Conservation (phyloP, 306 rosid genomes). For the Amphicarpaea edgeworthii region DNA sequence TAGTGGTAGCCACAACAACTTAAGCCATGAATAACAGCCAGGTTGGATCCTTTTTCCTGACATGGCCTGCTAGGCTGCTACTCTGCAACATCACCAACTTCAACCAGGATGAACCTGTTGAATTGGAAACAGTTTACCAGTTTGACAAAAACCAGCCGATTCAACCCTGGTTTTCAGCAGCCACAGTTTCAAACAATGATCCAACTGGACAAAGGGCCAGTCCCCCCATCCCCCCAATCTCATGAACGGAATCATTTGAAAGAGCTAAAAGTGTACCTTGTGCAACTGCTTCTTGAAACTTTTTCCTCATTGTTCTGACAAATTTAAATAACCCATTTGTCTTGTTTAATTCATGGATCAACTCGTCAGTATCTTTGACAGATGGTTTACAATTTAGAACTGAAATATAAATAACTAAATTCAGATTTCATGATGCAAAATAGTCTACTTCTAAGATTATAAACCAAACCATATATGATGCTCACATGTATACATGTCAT, state of each 20-base stretch:
- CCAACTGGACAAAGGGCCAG: not conserved
- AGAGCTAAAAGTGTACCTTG: conserved; percentile 57
- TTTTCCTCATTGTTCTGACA: conserved; percentile 74
- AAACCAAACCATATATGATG: conserved; percentile 34
- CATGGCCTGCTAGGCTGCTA: not conserved
- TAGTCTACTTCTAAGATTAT: conserved; percentile 6
- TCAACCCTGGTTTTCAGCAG: not conserved
- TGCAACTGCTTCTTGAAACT: conserved; percentile 64
- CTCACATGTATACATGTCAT: conserved; percentile 72
- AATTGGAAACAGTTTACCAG: conserved; percentile 17
- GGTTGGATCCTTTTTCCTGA: not conserved
- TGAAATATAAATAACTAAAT: conserved; percentile 28
- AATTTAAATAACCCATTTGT: conserved; percentile 79
- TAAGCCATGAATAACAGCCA: conserved; percentile 10
- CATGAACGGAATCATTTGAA: conserved; percentile 27
- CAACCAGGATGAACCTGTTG: not conserved
- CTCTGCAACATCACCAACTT: not conserved
- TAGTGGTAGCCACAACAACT: conserved; percentile 3
- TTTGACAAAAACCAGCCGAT: conserved; percentile 2
- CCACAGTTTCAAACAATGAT: conserved; percentile 15
- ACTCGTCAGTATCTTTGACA: conserved; percentile 58
- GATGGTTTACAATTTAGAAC: conserved; percentile 77
- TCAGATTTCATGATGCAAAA: conserved; percentile 12
- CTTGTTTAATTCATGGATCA: conserved; percentile 68
- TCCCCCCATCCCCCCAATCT: not conserved